A percentile compares a stretch with the other conserved stretches of the same genome.
phyloP scores from a whole-genome alignment of 23 red algal genomes.

The Gracilaria caudata region DNA sequence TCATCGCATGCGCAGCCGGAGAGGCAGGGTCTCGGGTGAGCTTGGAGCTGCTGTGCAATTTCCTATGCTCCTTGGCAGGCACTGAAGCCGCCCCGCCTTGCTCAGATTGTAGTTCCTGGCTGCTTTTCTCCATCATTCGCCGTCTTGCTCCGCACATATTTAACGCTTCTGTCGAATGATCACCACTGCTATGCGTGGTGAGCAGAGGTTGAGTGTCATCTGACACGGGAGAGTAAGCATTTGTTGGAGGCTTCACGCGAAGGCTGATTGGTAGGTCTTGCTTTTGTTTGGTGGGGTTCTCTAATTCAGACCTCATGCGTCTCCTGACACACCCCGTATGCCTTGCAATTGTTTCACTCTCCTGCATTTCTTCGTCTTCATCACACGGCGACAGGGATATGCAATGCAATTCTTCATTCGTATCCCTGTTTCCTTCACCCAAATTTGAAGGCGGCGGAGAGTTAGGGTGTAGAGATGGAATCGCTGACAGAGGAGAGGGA shows the following conservation, averaged over 20 bases:
- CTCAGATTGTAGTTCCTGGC: neutral
- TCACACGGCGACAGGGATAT: neutral
- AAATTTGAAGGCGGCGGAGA: neutral
- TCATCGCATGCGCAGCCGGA: neutral
- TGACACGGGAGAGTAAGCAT: constrained; percentile 24
- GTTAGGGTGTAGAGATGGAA: neutral
- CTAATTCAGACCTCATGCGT: neutral
- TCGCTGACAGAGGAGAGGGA: neutral
- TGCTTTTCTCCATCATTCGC: neutral
- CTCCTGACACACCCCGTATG: neutral
- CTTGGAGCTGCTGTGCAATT: neutral
- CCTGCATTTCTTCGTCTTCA: neutral
- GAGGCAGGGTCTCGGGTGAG: neutral
- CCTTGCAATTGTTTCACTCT: neutral
- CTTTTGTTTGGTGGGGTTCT: neutral
- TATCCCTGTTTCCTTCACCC: neutral
- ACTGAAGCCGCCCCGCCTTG: no score
- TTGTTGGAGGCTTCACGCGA: neutral
- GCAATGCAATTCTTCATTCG: neutral
- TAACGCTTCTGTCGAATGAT: constrained; percentile 7
- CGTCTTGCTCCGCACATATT: neutral
- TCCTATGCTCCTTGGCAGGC: neutral
- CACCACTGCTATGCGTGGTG: constrained; percentile 21
- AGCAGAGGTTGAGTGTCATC: constrained; percentile 30
- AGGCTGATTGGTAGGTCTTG: neutral